A percentile compares a stretch with the other conserved stretches of the same genome.
Conservation (phyloP, 306 rosid genomes). For the Trifolium pratense region DNA sequence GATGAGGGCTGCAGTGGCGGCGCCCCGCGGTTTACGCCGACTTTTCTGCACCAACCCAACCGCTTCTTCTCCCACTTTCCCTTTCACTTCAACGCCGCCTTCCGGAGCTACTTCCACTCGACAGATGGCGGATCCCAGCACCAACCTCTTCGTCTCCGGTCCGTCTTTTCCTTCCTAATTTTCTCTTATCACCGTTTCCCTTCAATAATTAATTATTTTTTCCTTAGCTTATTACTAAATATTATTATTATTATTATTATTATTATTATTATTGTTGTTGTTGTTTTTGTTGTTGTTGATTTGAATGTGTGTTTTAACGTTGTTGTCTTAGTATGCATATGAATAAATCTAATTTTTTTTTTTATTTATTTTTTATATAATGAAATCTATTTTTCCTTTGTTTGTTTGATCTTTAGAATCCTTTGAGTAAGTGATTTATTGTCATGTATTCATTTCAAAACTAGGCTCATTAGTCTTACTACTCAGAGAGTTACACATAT, state of each 20-base stretch:
- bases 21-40: slow-evolving; percentile 63
- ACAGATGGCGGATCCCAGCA: slow-evolving; percentile 71
- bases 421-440: background rate
- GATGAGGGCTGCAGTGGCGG: slow-evolving; percentile 64
- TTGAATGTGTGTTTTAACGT: too few species aligned
- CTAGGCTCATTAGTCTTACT: background rate
- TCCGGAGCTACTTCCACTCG: slow-evolving; percentile 49
- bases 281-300: too few species aligned
- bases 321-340: background rate
- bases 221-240: background rate
- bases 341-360: too few species aligned
- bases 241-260: background rate
- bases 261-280: too few species aligned
- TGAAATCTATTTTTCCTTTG: background rate
- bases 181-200: too few species aligned
- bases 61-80: slow-evolving; percentile 24
- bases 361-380: too few species aligned
- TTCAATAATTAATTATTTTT: background rate
- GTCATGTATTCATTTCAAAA: background rate
- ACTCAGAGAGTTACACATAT: background rate
- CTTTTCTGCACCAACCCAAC: slow-evolving; percentile 54
- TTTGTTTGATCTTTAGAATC: background rate
- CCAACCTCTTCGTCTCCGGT: slow-evolving; percentile 95
- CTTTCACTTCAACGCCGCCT: slow-evolving; percentile 57
- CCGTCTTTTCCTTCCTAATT: background rate